Conservation (phyloP, 2,329 filamentous ascomycete genomes). For the Sporothrix variecibatus region DNA sequence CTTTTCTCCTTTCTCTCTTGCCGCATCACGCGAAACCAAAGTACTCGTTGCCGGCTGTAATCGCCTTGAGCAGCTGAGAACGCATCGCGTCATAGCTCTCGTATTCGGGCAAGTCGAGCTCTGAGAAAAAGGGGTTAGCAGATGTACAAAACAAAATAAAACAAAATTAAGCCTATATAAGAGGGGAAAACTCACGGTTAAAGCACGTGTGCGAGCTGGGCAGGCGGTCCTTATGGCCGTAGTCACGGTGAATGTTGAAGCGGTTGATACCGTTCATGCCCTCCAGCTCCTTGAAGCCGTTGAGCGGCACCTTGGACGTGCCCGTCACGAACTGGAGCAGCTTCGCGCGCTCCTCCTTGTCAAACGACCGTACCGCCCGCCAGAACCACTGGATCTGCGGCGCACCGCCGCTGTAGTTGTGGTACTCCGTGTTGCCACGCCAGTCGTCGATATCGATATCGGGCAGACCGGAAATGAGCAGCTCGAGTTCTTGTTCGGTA, state of each 20-base stretch:
- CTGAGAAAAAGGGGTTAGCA: constrained; percentile 47
- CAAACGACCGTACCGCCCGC: constrained; percentile 94
- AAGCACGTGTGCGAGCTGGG: constrained; percentile 98
- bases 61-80: constrained; percentile 87
- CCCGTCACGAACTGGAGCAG: constrained; percentile 97
- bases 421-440: constrained; percentile 98
- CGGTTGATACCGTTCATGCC: constrained; percentile 98
- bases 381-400: constrained; percentile 99
- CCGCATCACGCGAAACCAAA: constrained; percentile 84
- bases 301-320: constrained; percentile 96
- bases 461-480: constrained; percentile 93
- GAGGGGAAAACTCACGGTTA: constrained; percentile 77
- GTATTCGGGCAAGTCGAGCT: constrained; percentile 97
- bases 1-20: background rate
- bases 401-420: constrained; percentile 93
- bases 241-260: constrained; percentile 99
- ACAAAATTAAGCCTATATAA: background rate
- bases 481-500: constrained; percentile 95
- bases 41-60: constrained; percentile 96
- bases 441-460: constrained; percentile 98
- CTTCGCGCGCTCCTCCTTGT: constrained; percentile 98
- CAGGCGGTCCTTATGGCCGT: constrained; percentile 91
- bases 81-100: constrained; percentile 91
- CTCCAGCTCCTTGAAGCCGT: constrained; percentile 98
- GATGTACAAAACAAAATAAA: background rate